Base-by-base conservation (phyloP, 208 protist genomes). In the Acanthamoeba lenticulata region DNA sequence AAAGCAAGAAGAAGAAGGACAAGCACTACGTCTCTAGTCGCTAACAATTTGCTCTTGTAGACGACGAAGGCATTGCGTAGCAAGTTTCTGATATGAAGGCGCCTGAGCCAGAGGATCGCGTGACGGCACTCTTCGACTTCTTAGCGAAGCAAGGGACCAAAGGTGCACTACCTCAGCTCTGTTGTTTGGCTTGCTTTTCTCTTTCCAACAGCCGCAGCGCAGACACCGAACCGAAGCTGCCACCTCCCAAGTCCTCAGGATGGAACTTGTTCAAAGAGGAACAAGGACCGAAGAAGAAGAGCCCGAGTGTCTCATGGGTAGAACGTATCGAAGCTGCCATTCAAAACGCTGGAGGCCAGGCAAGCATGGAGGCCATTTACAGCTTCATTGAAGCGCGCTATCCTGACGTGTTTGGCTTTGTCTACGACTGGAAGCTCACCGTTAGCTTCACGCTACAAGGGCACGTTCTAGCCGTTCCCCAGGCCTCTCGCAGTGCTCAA, bases 391-490 rank as follows among this genome's bases (percentile, higher is more conserved):
- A 86, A 36, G 15, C 0, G 0, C 40, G 6, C 27, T 40, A 57
- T 11, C 42, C 77, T 19, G 77, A 86, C 42, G 77, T 86, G 4
- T 38, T 27, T 3, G 77, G 11, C 24, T 57, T 86, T 27, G 17
- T 24, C 77, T 86, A 86, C 9, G 45, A 86, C 77, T 86, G 77
- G 77, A 47, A 86, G 44, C 44, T 21, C 24, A 86, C 77, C 5
- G 38, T 86, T 44, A 47, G 27, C 40, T 86, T 86, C 77, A 86
- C 77, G 32, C 44, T 86, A 38, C 77, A 86, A 86, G 77, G 77
- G 77, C 36, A 15, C 27, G 0, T 1, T 1, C 21, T 40, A 52
- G 5, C 42, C 1, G 45, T n/a, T 15, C 7, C 24, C 21, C 42
- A 24, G 7, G 5, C 29, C 13, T 24, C 0, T 29, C 55, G 4